These are phyloP conservation scores for Lathyrus aphaca DNA, from an alignment of 306 rosid genomes.

Conservation along the genomic window DNA sequence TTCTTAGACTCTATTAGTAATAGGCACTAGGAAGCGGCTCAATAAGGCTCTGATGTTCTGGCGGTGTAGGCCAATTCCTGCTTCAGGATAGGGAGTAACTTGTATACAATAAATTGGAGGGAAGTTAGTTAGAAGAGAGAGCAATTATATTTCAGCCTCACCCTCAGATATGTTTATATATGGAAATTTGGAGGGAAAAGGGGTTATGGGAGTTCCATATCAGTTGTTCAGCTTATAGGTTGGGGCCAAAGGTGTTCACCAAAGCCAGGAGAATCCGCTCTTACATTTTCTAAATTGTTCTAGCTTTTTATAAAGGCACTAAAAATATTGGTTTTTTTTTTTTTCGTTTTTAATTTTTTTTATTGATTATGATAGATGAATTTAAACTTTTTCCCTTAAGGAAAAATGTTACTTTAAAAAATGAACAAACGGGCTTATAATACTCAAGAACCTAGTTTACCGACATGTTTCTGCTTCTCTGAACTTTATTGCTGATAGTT, in stretches of 20 bases:
- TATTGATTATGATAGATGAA: background rate
- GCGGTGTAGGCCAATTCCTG: background rate
- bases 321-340: background rate
- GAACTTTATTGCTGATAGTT: slow-evolving; percentile 41
- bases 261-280: background rate
- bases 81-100: slow-evolving; percentile 14
- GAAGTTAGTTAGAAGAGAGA: slow-evolving; percentile 1
- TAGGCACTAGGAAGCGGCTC: background rate
- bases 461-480: background rate
- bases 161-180: slow-evolving; percentile 8
- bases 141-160: background rate
- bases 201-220: slow-evolving; percentile 20
- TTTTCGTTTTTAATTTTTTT: background rate
- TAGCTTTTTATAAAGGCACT: background rate
- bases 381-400: background rate
- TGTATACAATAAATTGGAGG: slow-evolving; percentile 1
- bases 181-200: background rate
- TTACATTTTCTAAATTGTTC: slow-evolving; percentile 5
- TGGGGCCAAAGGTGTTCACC: background rate
- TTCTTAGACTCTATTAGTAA: slow-evolving; percentile 8
- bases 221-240: background rate
- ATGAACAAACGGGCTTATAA: background rate
- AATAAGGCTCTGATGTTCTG: background rate
- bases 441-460: slow-evolving; percentile 27
- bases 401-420: background rate